Evolutionary conservation across 805 yeast species (phyloP), one percentile per base, ranked within the genome.

Genomic region (Ogataea polymorpha): DNA sequence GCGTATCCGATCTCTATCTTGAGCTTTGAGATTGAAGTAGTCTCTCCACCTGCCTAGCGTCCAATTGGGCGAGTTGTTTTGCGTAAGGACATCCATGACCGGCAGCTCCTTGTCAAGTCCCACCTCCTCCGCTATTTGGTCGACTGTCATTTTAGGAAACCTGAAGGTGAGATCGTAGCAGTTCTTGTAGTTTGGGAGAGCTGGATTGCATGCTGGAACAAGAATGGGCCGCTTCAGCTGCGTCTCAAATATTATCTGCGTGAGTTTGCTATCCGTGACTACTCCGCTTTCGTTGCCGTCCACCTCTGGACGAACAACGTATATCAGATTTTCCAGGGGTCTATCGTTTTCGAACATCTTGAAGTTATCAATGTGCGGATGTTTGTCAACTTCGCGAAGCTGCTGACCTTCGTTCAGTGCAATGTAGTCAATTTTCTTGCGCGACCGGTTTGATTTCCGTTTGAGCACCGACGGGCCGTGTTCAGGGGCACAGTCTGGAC

Each of bases 41-140:
- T 83, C 81, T 40, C 79, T 65, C 96, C 96, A 89, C 45, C 68
- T 70, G 1, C 72, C 72, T 67, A 88, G 61, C 14, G 74, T 70
- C 96, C 96, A 88, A 10, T 74, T 72, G 0, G 81, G 78, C 10
- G 68, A 55, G 27, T 78, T 74, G 41, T 82, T 82, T 54, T 89
- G 96, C 0, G 95, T 81, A 16, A 84, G 69, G 3, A 87, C 95
- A 58, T 89, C 96, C 91, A 89, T 86, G 2, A 89, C 96, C 41
- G 86, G 95, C 1, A 89, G 74, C 1, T 72, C 73, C 4, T 65
- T 63, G 27, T 80, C 83, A 4, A 63, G 74, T 0, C 96, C 96
- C 20, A 87, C 72, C 10, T 69, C 55, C 5, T 72, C 71, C 0
- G 82, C 67, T 0, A 86, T 71, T 44, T 76, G 66, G 32, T 73